These are phyloP conservation scores for Anisodus acutangulus DNA, from an alignment of 257 asterid species.

Conservation along the genomic window DNA sequence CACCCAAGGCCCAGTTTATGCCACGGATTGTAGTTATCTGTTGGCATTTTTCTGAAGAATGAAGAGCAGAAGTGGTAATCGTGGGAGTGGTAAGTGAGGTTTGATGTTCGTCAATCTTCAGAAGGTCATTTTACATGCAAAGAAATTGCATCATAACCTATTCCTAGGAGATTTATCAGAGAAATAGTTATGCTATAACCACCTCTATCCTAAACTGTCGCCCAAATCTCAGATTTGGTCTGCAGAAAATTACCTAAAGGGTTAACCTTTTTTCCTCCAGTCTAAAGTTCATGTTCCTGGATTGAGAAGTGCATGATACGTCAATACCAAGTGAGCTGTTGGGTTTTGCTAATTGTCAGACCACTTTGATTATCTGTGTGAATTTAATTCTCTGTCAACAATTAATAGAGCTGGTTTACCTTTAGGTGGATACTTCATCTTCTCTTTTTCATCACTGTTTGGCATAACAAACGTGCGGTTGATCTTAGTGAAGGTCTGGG, in stretches of 20 bases:
- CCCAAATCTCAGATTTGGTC: neutral
- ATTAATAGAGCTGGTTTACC: neutral
- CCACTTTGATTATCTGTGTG: neutral
- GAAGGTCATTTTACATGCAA: neutral
- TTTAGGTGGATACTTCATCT: neutral
- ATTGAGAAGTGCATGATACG: neutral
- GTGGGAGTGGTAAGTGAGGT: neutral
- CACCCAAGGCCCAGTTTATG: neutral
- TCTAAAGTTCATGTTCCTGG: neutral
- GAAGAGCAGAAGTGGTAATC: neutral
- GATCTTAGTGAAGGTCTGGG: neutral
- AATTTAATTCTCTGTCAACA: conserved; percentile 12
- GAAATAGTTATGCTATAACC: neutral
- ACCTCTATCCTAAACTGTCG: neutral
- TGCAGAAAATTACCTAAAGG: neutral
- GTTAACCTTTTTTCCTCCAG: neutral
- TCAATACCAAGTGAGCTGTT: neutral
- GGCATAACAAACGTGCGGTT: neutral
- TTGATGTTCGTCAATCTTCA: neutral
- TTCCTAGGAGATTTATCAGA: neutral
- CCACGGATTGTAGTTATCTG: neutral
- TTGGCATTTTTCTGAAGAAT: conserved; percentile 14
- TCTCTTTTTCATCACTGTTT: neutral
- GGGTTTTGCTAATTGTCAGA: neutral
- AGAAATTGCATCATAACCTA: neutral